Evolutionary conservation across 768 basidiomycete species (phyloP).

Genomic region (Lentinula boryana): DNA sequence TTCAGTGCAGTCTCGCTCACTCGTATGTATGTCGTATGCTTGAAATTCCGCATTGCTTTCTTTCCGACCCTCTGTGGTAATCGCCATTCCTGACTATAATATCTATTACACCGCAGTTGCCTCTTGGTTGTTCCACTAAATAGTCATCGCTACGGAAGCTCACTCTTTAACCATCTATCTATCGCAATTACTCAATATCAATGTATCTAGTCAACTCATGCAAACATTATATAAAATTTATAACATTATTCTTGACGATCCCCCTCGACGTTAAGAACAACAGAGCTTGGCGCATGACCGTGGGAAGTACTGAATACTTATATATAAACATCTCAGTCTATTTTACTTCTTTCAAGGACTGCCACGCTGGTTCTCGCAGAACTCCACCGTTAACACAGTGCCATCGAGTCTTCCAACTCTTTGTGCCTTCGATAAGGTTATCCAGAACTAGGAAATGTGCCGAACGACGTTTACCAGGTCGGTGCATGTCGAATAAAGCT

Average conservation of each 20-base stretch:
- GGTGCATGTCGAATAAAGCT: background rate
- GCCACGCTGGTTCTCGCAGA: background rate
- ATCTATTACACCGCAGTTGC: background rate
- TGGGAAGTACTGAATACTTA: background rate
- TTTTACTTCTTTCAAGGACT: background rate
- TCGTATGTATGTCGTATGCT: background rate
- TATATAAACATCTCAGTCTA: background rate
- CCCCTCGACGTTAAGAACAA: too few relatives aligned
- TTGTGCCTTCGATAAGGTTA: background rate
- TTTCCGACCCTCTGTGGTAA: background rate
- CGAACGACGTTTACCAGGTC: background rate
- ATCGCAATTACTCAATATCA: background rate
- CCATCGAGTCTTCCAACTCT: background rate
- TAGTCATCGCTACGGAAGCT: background rate
- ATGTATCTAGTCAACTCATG: background rate
- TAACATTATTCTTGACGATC: too few relatives aligned
- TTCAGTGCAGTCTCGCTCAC: background rate
- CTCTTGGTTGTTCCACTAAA: background rate
- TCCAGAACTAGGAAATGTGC: slow-evolving; percentile 1
- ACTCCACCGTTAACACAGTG: background rate
- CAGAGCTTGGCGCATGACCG: background rate
- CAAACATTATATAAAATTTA: background rate
- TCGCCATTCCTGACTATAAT: background rate
- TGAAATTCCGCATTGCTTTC: background rate
- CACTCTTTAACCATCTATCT: background rate